Evolutionary conservation across 148 eudicot species (phyloP), one percentile per base, ranked within the genome.

Genomic region (Spergularia marina): DNA sequence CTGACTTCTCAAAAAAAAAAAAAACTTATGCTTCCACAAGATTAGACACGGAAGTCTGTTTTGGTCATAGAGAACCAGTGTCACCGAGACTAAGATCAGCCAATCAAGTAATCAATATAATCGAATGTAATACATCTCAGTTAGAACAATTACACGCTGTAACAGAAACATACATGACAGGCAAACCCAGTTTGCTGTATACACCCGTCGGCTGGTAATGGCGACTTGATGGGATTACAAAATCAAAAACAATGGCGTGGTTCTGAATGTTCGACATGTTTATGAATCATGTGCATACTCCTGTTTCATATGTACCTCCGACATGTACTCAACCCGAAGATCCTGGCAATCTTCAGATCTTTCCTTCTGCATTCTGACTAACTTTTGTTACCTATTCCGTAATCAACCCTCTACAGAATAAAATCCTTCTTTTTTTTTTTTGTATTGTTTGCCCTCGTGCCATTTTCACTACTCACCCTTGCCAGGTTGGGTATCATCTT

Each of bases 391-490:
- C 55, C 30, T 64, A 55, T 70, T 70, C 36, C 52, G 58, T 13
- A 9, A 71, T 36, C 36, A n/a, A 60, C 53, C 60, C 39, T 63
- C 39, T 63, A 61, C 20, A 53, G 47, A 70, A 58, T 25, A 56
- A 23, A 62, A 21, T 34, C 20, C 4, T 36, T 56, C 25, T 23
- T 23, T 23, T 23, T n/a, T n/a, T n/a, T n/a, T 71, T 11, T 7
- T 12, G 16, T 10, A 39, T 21, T 64, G 47, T 66, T 9, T 12
- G 65, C 68, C 25, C 21, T 57, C 30, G 64, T 66, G 71, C 3
- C 8, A 51, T 2, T 36, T 47, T 44, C 54, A 60, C 70, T 76
- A 91, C 72, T 90, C 89, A 76, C 91, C 86, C 77, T 92, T 90
- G 54, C 75, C 89, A 60, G 84, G 89, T 76, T 83, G 83, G 30